Evolutionary conservation across 2,329 filamentous ascomycete species (phyloP).

Genomic region (Trichoderma sp.): DNA sequence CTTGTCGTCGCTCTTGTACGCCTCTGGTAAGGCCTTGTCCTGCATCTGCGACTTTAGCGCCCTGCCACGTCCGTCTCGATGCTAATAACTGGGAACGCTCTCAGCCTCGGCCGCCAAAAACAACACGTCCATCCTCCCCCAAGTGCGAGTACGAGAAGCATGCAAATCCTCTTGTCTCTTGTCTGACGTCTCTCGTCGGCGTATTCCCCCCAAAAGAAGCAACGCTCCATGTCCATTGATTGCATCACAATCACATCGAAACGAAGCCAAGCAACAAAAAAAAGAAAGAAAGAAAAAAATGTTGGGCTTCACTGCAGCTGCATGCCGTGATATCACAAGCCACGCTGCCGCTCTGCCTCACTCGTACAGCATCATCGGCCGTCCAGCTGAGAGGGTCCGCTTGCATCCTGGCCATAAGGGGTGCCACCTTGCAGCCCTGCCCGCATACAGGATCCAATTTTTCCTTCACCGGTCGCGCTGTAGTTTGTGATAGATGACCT

Average conservation of each 20-base stretch:
- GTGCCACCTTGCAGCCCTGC: slow-evolving; percentile 15
- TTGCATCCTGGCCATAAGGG: background rate
- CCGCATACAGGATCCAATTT: slow-evolving; percentile 15
- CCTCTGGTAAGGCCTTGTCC: background rate
- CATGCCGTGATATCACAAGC: slow-evolving; percentile 5
- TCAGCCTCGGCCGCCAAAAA: slow-evolving; percentile 1
- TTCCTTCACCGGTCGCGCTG: slow-evolving; percentile 27
- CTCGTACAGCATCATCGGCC: background rate
- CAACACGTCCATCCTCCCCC: background rate
- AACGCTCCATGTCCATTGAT: background rate
- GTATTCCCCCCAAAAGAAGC: background rate
- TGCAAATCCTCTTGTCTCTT: background rate
- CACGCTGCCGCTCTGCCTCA: background rate
- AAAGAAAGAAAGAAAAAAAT: background rate
- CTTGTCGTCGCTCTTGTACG: background rate
- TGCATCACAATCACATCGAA: background rate
- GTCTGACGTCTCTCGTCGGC: background rate
- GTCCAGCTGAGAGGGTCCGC: slow-evolving; percentile 15
- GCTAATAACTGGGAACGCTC: background rate
- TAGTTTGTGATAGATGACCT: slow-evolving; percentile 34
- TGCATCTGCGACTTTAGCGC: background rate
- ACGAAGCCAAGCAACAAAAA: background rate
- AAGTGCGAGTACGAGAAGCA: background rate
- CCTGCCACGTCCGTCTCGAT: slow-evolving; percentile 4
- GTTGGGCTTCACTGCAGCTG: slow-evolving; percentile 14